Conservation (phyloP, 2,329 filamentous ascomycete species). For the Aspergillus thermomutatus region DNA sequence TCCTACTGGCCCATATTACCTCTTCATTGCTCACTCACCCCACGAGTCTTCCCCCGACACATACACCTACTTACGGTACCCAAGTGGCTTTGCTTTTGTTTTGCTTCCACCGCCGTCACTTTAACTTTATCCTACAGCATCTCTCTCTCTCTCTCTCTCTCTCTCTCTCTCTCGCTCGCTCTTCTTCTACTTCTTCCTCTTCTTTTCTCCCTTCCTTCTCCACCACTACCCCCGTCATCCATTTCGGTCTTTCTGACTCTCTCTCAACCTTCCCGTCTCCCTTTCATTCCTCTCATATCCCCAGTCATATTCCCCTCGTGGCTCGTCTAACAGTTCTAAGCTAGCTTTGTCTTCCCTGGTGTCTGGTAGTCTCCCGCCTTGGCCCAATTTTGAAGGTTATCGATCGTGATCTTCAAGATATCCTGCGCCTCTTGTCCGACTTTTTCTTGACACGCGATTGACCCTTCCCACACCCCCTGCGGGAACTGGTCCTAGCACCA, state of each 20-base stretch:
- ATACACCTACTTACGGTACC: not conserved
- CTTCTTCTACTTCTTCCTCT: slow-evolving; percentile 23
- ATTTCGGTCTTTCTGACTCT: slow-evolving; percentile 10
- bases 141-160: slow-evolving; percentile 5
- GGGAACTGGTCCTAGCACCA: slow-evolving; percentile 1
- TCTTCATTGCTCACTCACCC: not conserved
- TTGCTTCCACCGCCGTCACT: not conserved
- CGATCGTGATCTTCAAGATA: slow-evolving; percentile 19
- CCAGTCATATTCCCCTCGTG: slow-evolving; percentile 9
- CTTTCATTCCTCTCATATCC: slow-evolving; percentile 10
- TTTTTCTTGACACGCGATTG: slow-evolving; percentile 11
- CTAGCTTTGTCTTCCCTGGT: slow-evolving; percentile 1
- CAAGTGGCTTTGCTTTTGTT: not conserved
- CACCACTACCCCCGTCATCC: slow-evolving; percentile 14
- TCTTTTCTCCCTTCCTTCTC: slow-evolving; percentile 21
- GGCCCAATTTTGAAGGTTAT: slow-evolving; percentile 10
- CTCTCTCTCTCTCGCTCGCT: slow-evolving; percentile 10
- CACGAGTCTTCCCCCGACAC: not conserved
- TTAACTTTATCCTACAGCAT: slow-evolving; percentile 1
- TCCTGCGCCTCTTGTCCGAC: slow-evolving; percentile 6
- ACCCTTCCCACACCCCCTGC: not conserved
- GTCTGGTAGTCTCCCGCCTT: not conserved
- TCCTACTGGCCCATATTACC: slow-evolving; percentile 1
- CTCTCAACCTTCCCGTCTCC: slow-evolving; percentile 11
- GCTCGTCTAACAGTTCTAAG: slow-evolving; percentile 5